Conservation (phyloP, 805 yeast genomes). For the Torulaspora maleeae region DNA sequence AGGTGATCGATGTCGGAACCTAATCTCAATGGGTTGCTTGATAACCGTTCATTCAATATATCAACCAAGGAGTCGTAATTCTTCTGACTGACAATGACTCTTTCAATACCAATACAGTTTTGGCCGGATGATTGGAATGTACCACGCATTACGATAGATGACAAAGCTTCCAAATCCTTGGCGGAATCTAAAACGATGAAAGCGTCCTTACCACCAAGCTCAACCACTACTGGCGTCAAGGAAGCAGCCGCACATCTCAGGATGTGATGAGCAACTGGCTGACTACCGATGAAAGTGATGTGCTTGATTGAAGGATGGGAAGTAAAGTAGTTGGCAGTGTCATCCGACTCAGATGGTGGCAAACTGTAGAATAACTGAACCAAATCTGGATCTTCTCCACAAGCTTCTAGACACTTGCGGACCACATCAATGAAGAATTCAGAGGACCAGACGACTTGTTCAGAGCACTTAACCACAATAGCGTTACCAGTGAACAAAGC, state of each 20-base stretch:
- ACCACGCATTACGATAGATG: slow-evolving; percentile 88
- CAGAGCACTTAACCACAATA: slow-evolving; percentile 88
- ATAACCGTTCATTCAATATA: slow-evolving; percentile 54
- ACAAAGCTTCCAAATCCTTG: slow-evolving; percentile 49
- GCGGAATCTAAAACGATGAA: slow-evolving; percentile 81
- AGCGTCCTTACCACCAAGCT: slow-evolving; percentile 95
- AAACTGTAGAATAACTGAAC: slow-evolving; percentile 86
- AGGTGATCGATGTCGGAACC: slow-evolving; percentile 92
- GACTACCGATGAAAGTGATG: slow-evolving; percentile 93
- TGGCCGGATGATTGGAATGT: slow-evolving; percentile 97
- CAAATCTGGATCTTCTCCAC: slow-evolving; percentile 73
- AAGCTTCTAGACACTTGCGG: slow-evolving; percentile 62
- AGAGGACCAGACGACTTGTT: slow-evolving; percentile 94
- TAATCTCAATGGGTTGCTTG: slow-evolving; percentile 48
- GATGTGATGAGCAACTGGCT: slow-evolving; percentile 87
- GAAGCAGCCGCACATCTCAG: slow-evolving; percentile 75
- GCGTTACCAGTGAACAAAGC: slow-evolving; percentile 88
- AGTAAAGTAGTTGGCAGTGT: slow-evolving; percentile 73
- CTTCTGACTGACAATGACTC: slow-evolving; percentile 75
- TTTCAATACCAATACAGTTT: slow-evolving; percentile 95
- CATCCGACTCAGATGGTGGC: slow-evolving; percentile 48
- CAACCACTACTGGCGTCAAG: slow-evolving; percentile 93
- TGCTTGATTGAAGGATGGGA: slow-evolving; percentile 79
- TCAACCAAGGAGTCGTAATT: slow-evolving; percentile 60
- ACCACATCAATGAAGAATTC: slow-evolving; percentile 69